Evolutionary conservation across 352 stramenopile species (phyloP).

Genomic region (Globisporangium cederbergense): DNA sequence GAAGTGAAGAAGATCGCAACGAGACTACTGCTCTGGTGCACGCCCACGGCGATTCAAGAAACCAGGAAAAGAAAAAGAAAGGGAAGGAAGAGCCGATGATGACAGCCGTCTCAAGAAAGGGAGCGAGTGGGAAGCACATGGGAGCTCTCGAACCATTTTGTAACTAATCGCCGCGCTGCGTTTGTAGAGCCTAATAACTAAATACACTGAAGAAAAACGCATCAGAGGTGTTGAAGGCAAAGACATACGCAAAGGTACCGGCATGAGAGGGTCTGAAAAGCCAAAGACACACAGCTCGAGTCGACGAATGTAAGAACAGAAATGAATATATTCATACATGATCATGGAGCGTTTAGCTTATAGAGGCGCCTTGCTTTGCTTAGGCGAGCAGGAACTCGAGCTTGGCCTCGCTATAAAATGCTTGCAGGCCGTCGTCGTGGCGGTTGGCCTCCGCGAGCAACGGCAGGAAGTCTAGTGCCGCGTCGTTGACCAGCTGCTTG

Average conservation of each 20-base stretch:
- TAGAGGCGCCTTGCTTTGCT: not conserved
- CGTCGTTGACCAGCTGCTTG: constrained; percentile 30
- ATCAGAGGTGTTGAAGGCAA: not conserved
- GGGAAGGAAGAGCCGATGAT: not conserved
- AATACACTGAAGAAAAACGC: constrained; percentile 7
- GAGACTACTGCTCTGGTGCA: not conserved
- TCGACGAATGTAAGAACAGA: constrained; percentile 15
- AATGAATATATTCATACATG: constrained; percentile 24
- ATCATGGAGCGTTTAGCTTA: constrained; percentile 5
- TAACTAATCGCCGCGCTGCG: constrained; percentile 7
- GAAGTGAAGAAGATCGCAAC: not conserved
- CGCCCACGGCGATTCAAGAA: not conserved
- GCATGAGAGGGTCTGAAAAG: not conserved
- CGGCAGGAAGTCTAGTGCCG: constrained; percentile 17
- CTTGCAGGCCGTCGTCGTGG: constrained; percentile 14
- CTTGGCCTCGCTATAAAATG: constrained; percentile 17
- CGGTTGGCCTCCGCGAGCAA: constrained; percentile 16
- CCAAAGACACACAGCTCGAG: not conserved
- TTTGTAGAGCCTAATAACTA: constrained; percentile 14
- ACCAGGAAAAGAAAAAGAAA: not conserved
- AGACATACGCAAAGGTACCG: not conserved
- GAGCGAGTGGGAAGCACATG: not conserved
- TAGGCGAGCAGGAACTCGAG: constrained; percentile 19
- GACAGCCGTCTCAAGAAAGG: constrained; percentile 5
- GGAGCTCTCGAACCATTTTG: constrained; percentile 11